Evolutionary conservation across 148 eudicot genomes (phyloP).

Genomic region (Rhododendron molle): DNA sequence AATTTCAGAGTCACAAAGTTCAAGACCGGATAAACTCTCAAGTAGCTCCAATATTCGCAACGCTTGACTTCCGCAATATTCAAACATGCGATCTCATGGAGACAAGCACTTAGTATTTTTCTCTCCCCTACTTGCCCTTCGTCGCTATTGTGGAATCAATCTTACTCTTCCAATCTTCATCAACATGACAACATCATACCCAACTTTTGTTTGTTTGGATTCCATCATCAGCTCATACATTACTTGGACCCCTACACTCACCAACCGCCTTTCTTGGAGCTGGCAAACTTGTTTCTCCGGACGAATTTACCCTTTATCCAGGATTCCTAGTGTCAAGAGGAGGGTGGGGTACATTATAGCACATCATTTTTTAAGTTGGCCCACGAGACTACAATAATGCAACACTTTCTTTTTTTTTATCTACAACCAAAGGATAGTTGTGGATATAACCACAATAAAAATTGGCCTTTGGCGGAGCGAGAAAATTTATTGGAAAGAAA

Average conservation of each 20-base stretch:
- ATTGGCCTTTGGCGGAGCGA: not conserved
- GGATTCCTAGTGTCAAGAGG: not conserved
- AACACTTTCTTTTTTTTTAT: not conserved
- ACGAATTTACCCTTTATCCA: not conserved
- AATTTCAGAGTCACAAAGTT: too few species aligned
- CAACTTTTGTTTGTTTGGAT: not conserved
- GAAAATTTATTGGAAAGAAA: not conserved
- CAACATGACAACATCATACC: not conserved
- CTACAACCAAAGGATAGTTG: not conserved
- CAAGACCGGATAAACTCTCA: too few species aligned
- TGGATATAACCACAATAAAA: not conserved
- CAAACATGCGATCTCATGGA: too few species aligned
- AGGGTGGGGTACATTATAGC: not conserved
- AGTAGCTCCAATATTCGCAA: too few species aligned
- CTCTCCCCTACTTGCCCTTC: too few species aligned
- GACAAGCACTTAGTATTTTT: too few species aligned
- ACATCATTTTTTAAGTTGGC: not conserved
- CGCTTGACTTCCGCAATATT: too few species aligned
- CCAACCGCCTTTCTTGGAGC: not conserved
- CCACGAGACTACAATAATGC: not conserved
- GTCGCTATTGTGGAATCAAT: not conserved
- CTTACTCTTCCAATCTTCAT: not conserved
- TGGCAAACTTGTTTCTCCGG: not conserved
- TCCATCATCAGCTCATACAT: not conserved
- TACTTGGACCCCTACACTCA: not conserved